A percentile compares a stretch with the other conserved stretches of the same genome.
Conservation (phyloP, 805 yeast species). For the Suhomyces pyralidae region DNA sequence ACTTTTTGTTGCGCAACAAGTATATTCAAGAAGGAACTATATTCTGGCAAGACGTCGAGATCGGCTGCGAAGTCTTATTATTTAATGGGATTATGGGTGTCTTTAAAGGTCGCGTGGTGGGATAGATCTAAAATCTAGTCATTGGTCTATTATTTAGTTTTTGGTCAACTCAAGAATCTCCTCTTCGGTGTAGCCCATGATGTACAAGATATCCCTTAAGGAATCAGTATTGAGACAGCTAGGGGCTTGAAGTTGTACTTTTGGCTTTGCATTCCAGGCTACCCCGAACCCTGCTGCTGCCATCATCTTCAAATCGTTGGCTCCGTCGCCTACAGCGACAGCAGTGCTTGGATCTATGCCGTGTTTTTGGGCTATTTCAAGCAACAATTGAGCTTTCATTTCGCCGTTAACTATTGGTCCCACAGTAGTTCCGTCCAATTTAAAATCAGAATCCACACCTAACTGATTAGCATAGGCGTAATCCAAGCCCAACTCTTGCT, state of each 20-base stretch:
- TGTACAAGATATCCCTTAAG: slow-evolving; percentile 72
- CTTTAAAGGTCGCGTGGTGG: slow-evolving; percentile 52
- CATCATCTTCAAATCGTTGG: slow-evolving; percentile 95
- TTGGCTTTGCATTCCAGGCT: slow-evolving; percentile 97
- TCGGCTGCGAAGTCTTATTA: slow-evolving; percentile 69
- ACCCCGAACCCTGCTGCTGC: slow-evolving; percentile 85
- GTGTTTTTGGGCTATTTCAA: slow-evolving; percentile 56
- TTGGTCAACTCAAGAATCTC: slow-evolving; percentile 42
- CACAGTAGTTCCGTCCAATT: slow-evolving; percentile 68
- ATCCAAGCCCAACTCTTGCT: slow-evolving; percentile 65
- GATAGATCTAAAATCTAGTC: background rate
- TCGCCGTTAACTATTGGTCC: slow-evolving; percentile 88
- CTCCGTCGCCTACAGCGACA: slow-evolving; percentile 95
- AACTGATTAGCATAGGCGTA: slow-evolving; percentile 85
- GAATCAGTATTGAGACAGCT: slow-evolving; percentile 71
- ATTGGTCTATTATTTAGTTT: background rate
- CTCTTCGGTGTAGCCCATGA: slow-evolving; percentile 66
- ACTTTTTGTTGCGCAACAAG: slow-evolving; percentile 54
- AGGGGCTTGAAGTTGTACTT: slow-evolving; percentile 82
- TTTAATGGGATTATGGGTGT: slow-evolving; percentile 87
- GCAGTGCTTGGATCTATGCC: slow-evolving; percentile 49
- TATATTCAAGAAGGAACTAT: slow-evolving; percentile 54
- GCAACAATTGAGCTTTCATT: slow-evolving; percentile 71
- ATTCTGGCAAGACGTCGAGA: slow-evolving; percentile 40
- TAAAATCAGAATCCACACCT: slow-evolving; percentile 41